Evolutionary conservation across 1,284 basidiomycete genomes (phyloP).

Genomic region (Papiliotrema fonsecae): DNA sequence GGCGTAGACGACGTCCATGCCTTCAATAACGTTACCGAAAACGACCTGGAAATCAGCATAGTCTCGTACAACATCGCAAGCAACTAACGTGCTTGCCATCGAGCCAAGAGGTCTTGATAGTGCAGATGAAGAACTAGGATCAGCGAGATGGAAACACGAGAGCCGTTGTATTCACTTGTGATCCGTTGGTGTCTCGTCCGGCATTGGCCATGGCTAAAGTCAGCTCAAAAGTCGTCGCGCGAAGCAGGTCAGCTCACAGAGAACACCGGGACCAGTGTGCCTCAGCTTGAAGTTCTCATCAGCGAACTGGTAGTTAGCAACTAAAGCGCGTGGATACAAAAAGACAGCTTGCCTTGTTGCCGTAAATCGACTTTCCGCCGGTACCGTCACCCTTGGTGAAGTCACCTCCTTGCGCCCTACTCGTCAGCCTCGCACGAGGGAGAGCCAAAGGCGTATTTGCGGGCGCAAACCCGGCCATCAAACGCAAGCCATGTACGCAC

Average conservation of each 20-base stretch:
- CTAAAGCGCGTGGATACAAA: not conserved
- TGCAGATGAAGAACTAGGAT: constrained; percentile 62
- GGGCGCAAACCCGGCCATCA: no score
- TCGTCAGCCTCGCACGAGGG: not conserved
- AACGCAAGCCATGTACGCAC: constrained; percentile 37
- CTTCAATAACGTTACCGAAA: constrained; percentile 83
- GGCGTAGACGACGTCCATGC: constrained; percentile 71
- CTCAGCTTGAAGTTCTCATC: constrained; percentile 85
- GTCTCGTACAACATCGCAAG: not conserved
- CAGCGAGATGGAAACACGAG: not conserved
- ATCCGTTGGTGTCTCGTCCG: constrained; percentile 50
- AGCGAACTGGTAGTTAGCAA: constrained; percentile 49
- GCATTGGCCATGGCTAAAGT: constrained; percentile 79
- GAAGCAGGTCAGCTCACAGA: constrained; percentile 51
- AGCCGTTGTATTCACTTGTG: constrained; percentile 15
- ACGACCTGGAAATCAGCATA: constrained; percentile 61
- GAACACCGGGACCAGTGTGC: constrained; percentile 75
- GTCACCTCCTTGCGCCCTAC: constrained; percentile 64
- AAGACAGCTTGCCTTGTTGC: constrained; percentile 42
- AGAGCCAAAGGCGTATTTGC: no score
- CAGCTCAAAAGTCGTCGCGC: constrained; percentile 2
- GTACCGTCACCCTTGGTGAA: constrained; percentile 63
- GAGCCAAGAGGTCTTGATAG: constrained; percentile 65
- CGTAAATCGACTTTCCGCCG: constrained; percentile 60
- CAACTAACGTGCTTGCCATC: constrained; percentile 48